Conservation (phyloP, 1,139 yeast species). For the Meyerozyma sp. region DNA sequence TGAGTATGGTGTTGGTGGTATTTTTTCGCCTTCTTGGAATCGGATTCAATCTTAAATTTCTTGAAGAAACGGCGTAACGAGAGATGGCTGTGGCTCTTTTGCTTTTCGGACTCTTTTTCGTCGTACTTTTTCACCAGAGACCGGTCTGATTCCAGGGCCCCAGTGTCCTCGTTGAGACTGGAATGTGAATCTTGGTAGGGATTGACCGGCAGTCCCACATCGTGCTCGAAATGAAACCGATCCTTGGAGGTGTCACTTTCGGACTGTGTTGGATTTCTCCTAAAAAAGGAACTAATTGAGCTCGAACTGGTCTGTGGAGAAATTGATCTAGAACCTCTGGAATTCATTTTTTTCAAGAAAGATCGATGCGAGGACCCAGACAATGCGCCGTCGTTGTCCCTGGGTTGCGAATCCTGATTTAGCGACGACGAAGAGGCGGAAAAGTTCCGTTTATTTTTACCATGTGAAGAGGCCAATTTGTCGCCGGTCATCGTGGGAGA, state of each 20-base stretch:
- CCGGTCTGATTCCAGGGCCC: background rate
- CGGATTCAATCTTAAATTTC: constrained; percentile 22
- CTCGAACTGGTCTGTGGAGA: constrained; percentile 14
- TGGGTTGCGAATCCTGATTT: background rate
- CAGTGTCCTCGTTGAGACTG: background rate
- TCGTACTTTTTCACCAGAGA: background rate
- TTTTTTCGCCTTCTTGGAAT: constrained; percentile 3
- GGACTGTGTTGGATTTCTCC: background rate
- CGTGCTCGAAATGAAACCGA: background rate
- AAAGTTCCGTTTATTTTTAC: background rate
- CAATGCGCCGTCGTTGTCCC: background rate
- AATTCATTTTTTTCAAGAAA: constrained; percentile 13
- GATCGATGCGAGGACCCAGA: constrained; percentile 12
- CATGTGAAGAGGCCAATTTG: background rate
- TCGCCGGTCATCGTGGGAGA: constrained; percentile 1
- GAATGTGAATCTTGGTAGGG: background rate
- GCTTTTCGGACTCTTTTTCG: constrained; percentile 3
- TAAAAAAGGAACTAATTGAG: constrained; percentile 11
- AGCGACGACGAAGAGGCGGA: background rate
- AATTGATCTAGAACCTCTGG: constrained; percentile 8
- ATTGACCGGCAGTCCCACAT: constrained; percentile 1
- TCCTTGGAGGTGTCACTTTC: background rate
- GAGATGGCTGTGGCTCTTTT: constrained; percentile 19
- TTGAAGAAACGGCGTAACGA: constrained; percentile 36
- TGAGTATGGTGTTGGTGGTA: background rate